phyloP scores from a whole-genome alignment of 768 basidiomycete genomes.

The Russula olivacea region DNA sequence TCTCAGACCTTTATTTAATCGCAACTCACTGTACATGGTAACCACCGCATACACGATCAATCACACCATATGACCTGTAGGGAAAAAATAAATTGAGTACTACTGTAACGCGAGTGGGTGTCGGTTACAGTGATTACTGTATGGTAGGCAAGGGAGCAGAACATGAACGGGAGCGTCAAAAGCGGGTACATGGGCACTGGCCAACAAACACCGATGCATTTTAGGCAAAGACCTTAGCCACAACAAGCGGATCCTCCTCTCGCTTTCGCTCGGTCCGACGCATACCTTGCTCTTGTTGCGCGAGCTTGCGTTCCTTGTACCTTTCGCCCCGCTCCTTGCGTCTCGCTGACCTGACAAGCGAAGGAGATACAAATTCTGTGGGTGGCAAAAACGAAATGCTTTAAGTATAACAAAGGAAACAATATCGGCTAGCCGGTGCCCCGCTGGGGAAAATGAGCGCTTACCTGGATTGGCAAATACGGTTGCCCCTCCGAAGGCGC shows the following conservation, averaged over 20 bases:
- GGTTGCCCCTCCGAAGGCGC: conserved; percentile 91
- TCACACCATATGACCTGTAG: too few species aligned
- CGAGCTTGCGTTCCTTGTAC: conserved; percentile 78
- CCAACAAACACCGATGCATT: conserved; percentile 7
- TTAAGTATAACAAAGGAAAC: background rate
- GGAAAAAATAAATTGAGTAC: too few species aligned
- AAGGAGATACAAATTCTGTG: conserved; percentile 87
- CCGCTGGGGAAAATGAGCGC: conserved; percentile 28
- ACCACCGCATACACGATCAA: too few species aligned
- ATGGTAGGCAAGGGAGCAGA: background rate
- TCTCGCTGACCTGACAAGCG: conserved; percentile 63
- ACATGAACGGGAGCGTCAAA: conserved; percentile 4
- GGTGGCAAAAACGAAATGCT: background rate
- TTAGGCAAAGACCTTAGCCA: conserved; percentile 87
- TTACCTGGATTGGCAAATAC: conserved; percentile 92
- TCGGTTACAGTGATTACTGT: background rate
- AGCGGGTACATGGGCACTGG: background rate
- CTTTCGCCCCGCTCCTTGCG: conserved; percentile 72
- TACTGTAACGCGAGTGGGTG: background rate
- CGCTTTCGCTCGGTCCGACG: conserved; percentile 60
- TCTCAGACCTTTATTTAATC: too few species aligned
- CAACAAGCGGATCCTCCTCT: conserved; percentile 74
- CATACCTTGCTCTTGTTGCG: conserved; percentile 55
- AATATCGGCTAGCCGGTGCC: background rate
- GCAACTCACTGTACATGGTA: too few species aligned